phyloP scores from a whole-genome alignment of 2,329 filamentous ascomycete species.

The Alternaria alternata region DNA sequence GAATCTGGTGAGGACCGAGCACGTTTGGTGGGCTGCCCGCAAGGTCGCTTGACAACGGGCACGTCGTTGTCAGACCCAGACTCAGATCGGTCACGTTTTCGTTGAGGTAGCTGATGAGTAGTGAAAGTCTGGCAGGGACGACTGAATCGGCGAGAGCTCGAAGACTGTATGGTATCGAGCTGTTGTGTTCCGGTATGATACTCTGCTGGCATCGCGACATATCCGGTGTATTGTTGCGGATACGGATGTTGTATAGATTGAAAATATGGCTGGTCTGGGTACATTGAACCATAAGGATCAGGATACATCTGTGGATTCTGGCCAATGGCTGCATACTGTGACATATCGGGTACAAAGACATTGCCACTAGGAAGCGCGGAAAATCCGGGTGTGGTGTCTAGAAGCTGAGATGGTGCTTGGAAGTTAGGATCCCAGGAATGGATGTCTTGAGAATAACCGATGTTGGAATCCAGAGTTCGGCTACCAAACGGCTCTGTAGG shows the following conservation, averaged over 20 bases:
- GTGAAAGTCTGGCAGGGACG: neutral
- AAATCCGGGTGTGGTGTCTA: constrained; percentile 11
- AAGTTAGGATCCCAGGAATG: neutral
- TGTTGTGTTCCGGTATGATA: neutral
- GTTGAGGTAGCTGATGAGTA: constrained; percentile 1
- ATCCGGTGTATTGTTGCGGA: constrained; percentile 3
- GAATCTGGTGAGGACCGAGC: constrained; percentile 1
- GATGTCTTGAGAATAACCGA: neutral
- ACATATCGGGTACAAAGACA: neutral
- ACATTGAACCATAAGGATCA: constrained; percentile 4
- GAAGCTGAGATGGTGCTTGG: neutral
- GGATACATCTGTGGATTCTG: constrained; percentile 7
- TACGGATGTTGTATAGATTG: neutral
- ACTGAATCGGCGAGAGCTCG: neutral
- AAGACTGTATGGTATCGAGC: neutral
- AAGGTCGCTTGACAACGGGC: constrained; percentile 5
- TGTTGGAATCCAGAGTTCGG: neutral
- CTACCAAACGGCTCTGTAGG: neutral
- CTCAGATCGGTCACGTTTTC: constrained; percentile 8
- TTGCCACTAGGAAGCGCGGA: constrained; percentile 13
- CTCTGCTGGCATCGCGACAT: neutral
- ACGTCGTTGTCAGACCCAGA: constrained; percentile 9
- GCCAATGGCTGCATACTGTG: neutral
- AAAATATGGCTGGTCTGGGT: constrained; percentile 11
- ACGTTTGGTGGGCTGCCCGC: neutral